Evolutionary conservation across 768 basidiomycete species (phyloP).

Genomic region (Crucibulum laeve): DNA sequence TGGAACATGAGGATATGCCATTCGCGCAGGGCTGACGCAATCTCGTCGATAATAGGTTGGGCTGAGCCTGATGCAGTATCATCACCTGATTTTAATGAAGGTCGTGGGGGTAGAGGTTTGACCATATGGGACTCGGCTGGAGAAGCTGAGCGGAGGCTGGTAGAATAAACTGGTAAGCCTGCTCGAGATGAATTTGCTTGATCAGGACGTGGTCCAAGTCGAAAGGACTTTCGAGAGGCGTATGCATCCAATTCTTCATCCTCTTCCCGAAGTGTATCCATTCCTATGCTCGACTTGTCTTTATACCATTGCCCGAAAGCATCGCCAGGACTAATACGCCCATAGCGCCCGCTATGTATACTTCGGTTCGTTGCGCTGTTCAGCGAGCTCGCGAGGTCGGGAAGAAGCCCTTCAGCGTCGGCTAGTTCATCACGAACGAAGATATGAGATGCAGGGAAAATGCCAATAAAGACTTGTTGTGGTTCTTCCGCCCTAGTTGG

Average conservation of each 20-base stretch:
- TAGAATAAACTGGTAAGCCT: constrained; percentile 66
- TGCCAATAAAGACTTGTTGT: constrained; percentile 89
- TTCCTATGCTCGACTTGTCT: constrained; percentile 36
- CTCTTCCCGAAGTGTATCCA: constrained; percentile 62
- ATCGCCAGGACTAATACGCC: constrained; percentile 40
- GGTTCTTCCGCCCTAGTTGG: constrained; percentile 66
- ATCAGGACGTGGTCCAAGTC: constrained; percentile 70
- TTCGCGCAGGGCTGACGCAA: constrained; percentile 92
- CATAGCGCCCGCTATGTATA: constrained; percentile 26
- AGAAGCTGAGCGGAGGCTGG: constrained; percentile 71
- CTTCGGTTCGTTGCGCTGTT: constrained; percentile 26
- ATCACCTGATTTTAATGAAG: constrained; percentile 92
- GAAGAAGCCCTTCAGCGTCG: constrained; percentile 83
- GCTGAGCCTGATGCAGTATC: constrained; percentile 79
- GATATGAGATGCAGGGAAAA: constrained; percentile 89
- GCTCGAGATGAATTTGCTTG: constrained; percentile 71
- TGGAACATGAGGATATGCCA: constrained; percentile 93
- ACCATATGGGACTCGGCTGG: constrained; percentile 58
- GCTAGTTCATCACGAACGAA: constrained; percentile 81
- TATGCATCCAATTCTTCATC: constrained; percentile 45
- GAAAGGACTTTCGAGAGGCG: constrained; percentile 55
- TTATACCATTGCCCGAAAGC: constrained; percentile 42
- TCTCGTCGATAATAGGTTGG: constrained; percentile 96
- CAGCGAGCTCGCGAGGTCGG: constrained; percentile 64
- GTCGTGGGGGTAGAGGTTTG: constrained; percentile 83